A percentile compares a stretch with the other conserved stretches of the same genome.
These are phyloP conservation scores for Xylariaceae sp. DNA, from an alignment of 2,329 filamentous ascomycete genomes.

Conservation along the genomic window DNA sequence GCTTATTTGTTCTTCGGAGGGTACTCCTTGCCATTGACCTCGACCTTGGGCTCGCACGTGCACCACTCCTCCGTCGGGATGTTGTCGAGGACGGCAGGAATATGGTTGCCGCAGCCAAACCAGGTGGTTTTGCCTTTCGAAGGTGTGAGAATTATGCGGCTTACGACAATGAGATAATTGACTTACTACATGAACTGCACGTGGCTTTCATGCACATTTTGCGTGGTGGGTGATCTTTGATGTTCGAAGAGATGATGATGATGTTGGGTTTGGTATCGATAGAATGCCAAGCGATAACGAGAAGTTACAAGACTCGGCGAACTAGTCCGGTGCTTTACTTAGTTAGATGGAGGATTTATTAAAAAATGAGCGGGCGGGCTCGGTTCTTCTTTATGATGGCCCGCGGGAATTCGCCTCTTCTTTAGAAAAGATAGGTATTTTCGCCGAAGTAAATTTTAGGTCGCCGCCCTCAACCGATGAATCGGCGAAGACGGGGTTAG, in stretches of 20 bases:
- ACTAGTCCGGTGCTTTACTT: too few relatives aligned
- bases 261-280: neutral
- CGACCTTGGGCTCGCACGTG: constrained; percentile 65
- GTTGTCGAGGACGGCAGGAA: constrained; percentile 63
- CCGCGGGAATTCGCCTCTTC: neutral
- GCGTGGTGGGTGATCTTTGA: neutral
- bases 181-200: constrained; percentile 66
- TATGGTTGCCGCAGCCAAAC: constrained; percentile 67
- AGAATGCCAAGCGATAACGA: neutral
- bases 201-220: constrained; percentile 67
- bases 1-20: constrained; percentile 59
- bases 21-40: constrained; percentile 63
- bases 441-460: neutral
- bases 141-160: constrained; percentile 2
- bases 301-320: too few relatives aligned
- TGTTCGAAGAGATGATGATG: neutral
- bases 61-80: constrained; percentile 64
- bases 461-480: neutral
- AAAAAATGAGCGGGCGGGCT: neutral
- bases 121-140: constrained; percentile 60
- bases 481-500: neutral
- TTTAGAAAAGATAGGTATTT: neutral
- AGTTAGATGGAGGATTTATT: too few relatives aligned
- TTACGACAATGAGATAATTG: neutral
- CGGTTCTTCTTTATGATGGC: neutral